These are phyloP conservation scores for Calvatia gigantea DNA, from an alignment of 768 basidiomycete species.

Conservation along the genomic window DNA sequence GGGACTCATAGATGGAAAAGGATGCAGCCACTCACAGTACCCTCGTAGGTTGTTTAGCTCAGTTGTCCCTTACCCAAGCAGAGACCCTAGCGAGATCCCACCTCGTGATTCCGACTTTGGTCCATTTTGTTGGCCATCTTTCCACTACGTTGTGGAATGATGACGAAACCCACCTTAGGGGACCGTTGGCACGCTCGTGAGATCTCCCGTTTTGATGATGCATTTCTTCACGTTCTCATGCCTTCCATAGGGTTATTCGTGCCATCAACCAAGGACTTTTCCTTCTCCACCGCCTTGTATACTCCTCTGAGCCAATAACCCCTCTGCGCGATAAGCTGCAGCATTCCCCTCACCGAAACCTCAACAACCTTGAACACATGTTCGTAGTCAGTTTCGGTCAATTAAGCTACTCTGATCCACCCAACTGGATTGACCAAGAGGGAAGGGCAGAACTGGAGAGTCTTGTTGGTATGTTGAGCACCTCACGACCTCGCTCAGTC, in stretches of 20 bases:
- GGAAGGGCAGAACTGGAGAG: slow-evolving; percentile 38
- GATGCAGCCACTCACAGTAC: slow-evolving; percentile 22
- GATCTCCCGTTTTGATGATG: slow-evolving; percentile 21
- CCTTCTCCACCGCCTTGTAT: slow-evolving; percentile 63
- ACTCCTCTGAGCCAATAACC: slow-evolving; percentile 40
- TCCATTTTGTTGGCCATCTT: slow-evolving; percentile 50
- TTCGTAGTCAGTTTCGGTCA: slow-evolving; percentile 78
- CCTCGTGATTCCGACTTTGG: slow-evolving; percentile 61
- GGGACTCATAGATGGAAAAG: slow-evolving; percentile 16
- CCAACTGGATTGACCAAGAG: slow-evolving; percentile 50
- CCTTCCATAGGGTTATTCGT: slow-evolving; percentile 41
- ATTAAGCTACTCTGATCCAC: slow-evolving; percentile 65
- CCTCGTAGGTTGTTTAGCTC: slow-evolving; percentile 38
- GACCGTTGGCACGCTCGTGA: slow-evolving; percentile 29
- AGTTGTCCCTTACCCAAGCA: slow-evolving; percentile 36
- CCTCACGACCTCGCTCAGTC: slow-evolving; percentile 4
- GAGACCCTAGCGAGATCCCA: slow-evolving; percentile 40
- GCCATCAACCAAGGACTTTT: slow-evolving; percentile 50
- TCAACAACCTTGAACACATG: slow-evolving; percentile 62
- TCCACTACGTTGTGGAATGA: slow-evolving; percentile 67
- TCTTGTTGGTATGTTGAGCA: slow-evolving; percentile 41
- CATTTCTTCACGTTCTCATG: not conserved
- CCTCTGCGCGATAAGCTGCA: slow-evolving; percentile 60
- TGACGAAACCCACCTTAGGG: slow-evolving; percentile 27
- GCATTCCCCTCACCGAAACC: slow-evolving; percentile 47